phyloP scores from a whole-genome alignment of 768 basidiomycete species.

The Russula sp. region DNA sequence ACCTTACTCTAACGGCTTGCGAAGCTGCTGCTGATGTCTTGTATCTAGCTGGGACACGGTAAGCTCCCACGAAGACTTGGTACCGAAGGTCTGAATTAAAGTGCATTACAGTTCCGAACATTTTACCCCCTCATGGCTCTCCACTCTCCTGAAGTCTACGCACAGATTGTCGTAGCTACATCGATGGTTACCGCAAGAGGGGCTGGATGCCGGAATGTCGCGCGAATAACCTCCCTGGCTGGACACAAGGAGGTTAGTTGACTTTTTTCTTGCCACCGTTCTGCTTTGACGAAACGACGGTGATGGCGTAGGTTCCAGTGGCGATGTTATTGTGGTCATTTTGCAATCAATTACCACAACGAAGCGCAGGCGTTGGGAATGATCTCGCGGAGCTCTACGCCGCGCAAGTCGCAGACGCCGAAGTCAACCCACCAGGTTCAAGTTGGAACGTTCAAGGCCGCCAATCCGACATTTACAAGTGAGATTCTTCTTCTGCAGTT shows the following conservation, averaged over 20 bases:
- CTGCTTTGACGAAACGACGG: conserved; percentile 42
- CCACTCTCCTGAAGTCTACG: conserved; percentile 63
- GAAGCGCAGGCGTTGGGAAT: conserved; percentile 60
- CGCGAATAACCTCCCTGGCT: conserved; percentile 68
- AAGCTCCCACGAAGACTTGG: neutral
- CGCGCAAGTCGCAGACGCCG: conserved; percentile 58
- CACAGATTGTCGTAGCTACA: conserved; percentile 68
- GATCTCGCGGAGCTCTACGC: conserved; percentile 60
- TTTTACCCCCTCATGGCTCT: conserved; percentile 66
- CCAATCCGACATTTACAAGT: too few relatives aligned
- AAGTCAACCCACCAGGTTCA: conserved; percentile 66
- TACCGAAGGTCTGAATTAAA: conserved; percentile 27
- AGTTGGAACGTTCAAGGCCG: too few relatives aligned
- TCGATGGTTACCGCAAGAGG: conserved; percentile 67
- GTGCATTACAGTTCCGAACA: conserved; percentile 53
- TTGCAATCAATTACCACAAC: conserved; percentile 72
- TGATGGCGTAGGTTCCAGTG: conserved; percentile 50
- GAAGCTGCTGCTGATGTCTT: neutral
- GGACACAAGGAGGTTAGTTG: conserved; percentile 63
- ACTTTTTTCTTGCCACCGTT: neutral
- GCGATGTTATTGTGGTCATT: conserved; percentile 69
- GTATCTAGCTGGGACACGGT: conserved; percentile 21
- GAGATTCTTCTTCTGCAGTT: conserved; percentile 34
- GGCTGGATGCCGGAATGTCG: conserved; percentile 78
- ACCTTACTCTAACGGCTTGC: conserved; percentile 34